phyloP scores from a whole-genome alignment of 768 basidiomycete species.

The Termitomyces sp. region DNA sequence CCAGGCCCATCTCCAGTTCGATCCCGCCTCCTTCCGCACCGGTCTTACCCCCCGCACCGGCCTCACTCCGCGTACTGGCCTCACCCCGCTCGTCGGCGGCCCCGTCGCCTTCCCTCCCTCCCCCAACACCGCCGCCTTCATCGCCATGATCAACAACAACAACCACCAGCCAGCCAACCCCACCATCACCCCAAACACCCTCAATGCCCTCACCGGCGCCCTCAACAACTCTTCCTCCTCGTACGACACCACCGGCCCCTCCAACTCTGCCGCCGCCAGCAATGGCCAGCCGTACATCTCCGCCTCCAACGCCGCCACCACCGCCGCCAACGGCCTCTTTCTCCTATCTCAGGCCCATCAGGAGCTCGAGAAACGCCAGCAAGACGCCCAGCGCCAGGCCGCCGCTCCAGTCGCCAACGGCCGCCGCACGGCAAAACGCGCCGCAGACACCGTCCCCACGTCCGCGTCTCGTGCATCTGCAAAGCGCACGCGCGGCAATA shows the following conservation, averaged over 20 bases:
- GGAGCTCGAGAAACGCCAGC: slow-evolving; percentile 94
- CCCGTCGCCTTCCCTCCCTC: slow-evolving; percentile 76
- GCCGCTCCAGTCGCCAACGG: slow-evolving; percentile 23
- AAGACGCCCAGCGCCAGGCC: slow-evolving; percentile 67
- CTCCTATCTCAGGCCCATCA: slow-evolving; percentile 93
- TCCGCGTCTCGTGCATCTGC: slow-evolving; percentile 16
- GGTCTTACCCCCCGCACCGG: slow-evolving; percentile 49
- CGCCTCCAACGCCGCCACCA: slow-evolving; percentile 53
- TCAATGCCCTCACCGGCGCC: slow-evolving; percentile 77
- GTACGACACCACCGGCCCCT: slow-evolving; percentile 18
- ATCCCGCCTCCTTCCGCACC: slow-evolving; percentile 3
- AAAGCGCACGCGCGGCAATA: slow-evolving; percentile 34
- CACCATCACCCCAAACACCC: slow-evolving; percentile 68
- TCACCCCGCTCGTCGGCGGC: slow-evolving; percentile 75
- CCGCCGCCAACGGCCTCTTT: slow-evolving; percentile 90
- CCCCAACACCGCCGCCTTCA: slow-evolving; percentile 87
- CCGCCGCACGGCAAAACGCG: slow-evolving; percentile 69
- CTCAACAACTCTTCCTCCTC: slow-evolving; percentile 47
- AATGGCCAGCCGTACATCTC: slow-evolving; percentile 28
- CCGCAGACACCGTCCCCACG: slow-evolving; percentile 38
- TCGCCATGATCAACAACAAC: slow-evolving; percentile 80
- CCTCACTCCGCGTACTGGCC: slow-evolving; percentile 79
- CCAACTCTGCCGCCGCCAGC: slow-evolving; percentile 12
- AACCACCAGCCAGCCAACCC: slow-evolving; percentile 28
- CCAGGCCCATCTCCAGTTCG: slow-evolving; percentile 16